Evolutionary conservation across 768 basidiomycete species (phyloP).

Genomic region (Phylloporus sp.): DNA sequence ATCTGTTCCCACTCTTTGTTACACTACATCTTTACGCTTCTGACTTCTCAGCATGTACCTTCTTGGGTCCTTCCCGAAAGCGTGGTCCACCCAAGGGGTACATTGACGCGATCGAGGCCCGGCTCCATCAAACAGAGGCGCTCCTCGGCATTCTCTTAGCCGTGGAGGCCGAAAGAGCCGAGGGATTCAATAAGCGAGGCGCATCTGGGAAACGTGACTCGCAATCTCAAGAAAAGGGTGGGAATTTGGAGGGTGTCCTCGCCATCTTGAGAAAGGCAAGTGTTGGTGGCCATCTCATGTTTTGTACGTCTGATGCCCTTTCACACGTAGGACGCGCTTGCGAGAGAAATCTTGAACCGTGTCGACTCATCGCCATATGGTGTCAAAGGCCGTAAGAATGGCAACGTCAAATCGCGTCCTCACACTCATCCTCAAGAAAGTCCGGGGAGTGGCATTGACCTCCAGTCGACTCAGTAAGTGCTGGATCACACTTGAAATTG

Average conservation of each 20-base stretch:
- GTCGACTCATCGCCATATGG: slow-evolving; percentile 83
- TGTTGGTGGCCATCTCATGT: neutral
- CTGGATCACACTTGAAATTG: neutral
- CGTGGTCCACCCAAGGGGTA: slow-evolving; percentile 92
- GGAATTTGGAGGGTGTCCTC: slow-evolving; percentile 34
- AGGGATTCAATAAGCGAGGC: slow-evolving; percentile 23
- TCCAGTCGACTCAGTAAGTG: slow-evolving; percentile 62
- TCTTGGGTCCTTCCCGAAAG: slow-evolving; percentile 73
- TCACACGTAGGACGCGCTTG: slow-evolving; percentile 60
- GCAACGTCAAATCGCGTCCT: slow-evolving; percentile 29
- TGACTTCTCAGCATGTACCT: slow-evolving; percentile 57
- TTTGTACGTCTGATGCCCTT: neutral
- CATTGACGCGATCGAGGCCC: slow-evolving; percentile 90
- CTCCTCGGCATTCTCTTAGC: slow-evolving; percentile 77
- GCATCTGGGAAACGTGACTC: slow-evolving; percentile 26
- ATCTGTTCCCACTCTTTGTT: slow-evolving; percentile 5
- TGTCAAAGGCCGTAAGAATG: slow-evolving; percentile 57
- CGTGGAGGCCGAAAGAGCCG: slow-evolving; percentile 26
- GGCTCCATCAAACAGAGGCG: slow-evolving; percentile 87
- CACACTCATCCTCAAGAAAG: slow-evolving; percentile 19
- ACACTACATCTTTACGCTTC: slow-evolving; percentile 4
- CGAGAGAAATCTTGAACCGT: slow-evolving; percentile 72
- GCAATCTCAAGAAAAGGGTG: slow-evolving; percentile 7
- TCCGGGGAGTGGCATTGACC: slow-evolving; percentile 28
- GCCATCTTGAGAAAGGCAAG: slow-evolving; percentile 48